phyloP scores from a whole-genome alignment of 78 protist genomes.

The Dictyostelium intermedium region DNA sequence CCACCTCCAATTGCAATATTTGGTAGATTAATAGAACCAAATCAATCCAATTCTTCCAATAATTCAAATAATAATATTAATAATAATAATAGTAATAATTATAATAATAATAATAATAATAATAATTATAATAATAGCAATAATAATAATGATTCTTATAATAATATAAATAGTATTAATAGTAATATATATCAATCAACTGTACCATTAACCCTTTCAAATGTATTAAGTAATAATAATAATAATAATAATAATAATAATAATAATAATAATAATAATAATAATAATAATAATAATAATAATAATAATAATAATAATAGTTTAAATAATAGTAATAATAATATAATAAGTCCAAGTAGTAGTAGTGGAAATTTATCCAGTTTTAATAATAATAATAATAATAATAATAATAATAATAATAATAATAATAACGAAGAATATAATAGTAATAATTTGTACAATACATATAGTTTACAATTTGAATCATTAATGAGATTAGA shows the following conservation, averaged over 20 bases:
- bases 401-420: not conserved
- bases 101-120: not conserved
- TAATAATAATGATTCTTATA: not conserved
- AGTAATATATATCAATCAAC: not conserved
- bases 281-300: not conserved
- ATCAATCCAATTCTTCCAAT: not conserved
- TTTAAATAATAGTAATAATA: not conserved
- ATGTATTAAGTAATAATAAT: not conserved
- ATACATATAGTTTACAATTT: not conserved
- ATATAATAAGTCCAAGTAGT: not conserved
- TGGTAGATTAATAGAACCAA: constrained; percentile 7
- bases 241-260: not conserved
- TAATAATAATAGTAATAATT: not conserved
- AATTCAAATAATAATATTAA: not conserved
- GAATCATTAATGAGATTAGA: constrained; percentile 8
- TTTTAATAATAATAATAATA: not conserved
- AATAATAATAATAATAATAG: not conserved
- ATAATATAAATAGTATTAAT: not conserved
- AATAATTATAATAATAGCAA: no score
- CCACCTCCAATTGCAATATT: not conserved
- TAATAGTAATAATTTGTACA: not conserved
- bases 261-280: not conserved
- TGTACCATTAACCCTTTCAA: constrained; percentile 8
- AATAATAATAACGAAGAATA: no score
- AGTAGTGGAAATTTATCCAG: constrained; percentile 1